Base-by-base conservation (phyloP, 768 basidiomycete species). In the Termitomyces sp. region DNA sequence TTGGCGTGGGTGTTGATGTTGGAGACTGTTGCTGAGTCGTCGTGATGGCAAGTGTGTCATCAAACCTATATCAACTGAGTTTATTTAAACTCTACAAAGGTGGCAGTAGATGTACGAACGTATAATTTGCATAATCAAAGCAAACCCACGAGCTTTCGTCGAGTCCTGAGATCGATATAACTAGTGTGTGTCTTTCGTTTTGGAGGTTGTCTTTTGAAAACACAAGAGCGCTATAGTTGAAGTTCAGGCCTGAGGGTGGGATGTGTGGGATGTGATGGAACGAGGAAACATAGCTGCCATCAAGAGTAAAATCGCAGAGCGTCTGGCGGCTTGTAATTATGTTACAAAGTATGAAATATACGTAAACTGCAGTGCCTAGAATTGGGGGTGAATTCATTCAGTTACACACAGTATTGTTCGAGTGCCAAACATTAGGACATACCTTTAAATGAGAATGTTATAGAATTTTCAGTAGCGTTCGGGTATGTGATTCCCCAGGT, bases 91-190 rank as follows among this genome's bases (percentile, higher is more conserved):
- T 37, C 16, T 16, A 8, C 16, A 1, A 37, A 37, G 14, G 16
- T 16, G 16, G 14, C 13, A 37, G 14, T 4, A 37, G 14, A 37
- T 37, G 36, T 5, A 37, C 36, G 53, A 56, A 76, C 76, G 74
- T 76, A 61, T 77, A 77, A 27, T 71, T 70, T 14, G 74, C 75
- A 64, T 75, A 77, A 60, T 77, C 75, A 61, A 77, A 77, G 49
- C 68, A 73, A 26, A 75, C 64, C 53, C 67, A 77, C 20, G 73
- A 63, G 36, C 67, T 56, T n/a, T 62, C 58, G 43, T 69, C 57
- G 1, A 67, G 53, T 9, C 70, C 74, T 8, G 70, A 65, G 1
- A 71, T 73, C 1, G 68, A 66, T 53, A 77, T 72, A 4, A 67
- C 51, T 9, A 76, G 59, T 8, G 64, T 64, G 50, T 76, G 75